phyloP scores from a whole-genome alignment of 371 early-diverging fungal genomes.

The Nosema muscidifuracis region DNA sequence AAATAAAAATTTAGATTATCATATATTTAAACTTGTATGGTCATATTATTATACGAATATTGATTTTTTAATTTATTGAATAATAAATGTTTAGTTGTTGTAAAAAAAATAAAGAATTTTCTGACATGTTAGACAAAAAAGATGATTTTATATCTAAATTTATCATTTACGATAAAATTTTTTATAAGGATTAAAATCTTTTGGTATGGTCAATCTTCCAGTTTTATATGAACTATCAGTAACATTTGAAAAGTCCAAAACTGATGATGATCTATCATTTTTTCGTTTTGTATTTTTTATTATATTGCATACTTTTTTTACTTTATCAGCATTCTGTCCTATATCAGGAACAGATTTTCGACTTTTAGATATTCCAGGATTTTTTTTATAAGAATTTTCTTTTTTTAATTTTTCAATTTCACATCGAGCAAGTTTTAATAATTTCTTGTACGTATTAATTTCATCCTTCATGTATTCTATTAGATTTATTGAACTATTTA shows the following conservation, averaged over 20 bases:
- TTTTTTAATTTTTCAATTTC: slow-evolving; percentile 8
- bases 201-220: background rate
- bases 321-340: background rate
- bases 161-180: slow-evolving; percentile 7
- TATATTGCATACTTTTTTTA: background rate
- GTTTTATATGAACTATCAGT: background rate
- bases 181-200: slow-evolving; percentile 15
- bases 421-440: background rate
- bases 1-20: too few relatives aligned
- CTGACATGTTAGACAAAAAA: too few relatives aligned
- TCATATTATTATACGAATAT: too few relatives aligned
- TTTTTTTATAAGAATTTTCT: background rate
- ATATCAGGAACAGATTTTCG: too few relatives aligned
- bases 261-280: background rate
- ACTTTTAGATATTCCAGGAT: background rate
- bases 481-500: slow-evolving; percentile 5
- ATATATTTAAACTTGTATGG: too few relatives aligned
- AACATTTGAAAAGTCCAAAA: slow-evolving; percentile 1
- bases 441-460: background rate
- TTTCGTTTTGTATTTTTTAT: background rate
- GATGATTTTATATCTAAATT: background rate
- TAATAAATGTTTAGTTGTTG: too few relatives aligned
- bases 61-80: too few relatives aligned
- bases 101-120: too few relatives aligned
- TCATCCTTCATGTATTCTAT: background rate